Conservation (phyloP, 1,284 basidiomycete species). For the Fereydounia khargensis region DNA sequence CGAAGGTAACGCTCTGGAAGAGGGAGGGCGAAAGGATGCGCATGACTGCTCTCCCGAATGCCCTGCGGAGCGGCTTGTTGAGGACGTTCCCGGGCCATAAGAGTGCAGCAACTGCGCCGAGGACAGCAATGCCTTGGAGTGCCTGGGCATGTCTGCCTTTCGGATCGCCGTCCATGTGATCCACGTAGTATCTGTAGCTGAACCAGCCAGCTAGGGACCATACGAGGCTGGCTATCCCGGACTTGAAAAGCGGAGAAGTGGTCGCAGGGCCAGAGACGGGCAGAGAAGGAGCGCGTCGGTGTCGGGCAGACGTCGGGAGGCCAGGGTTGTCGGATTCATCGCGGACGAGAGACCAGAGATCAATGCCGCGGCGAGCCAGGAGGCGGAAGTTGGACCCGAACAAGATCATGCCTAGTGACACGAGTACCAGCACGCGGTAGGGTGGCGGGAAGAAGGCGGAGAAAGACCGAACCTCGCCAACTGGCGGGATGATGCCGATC, state of each 20-base stretch:
- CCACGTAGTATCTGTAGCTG: conserved; percentile 43
- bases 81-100: conserved; percentile 46
- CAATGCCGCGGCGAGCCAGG: conserved; percentile 38
- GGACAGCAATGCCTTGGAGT: conserved; percentile 41
- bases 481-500: no score
- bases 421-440: conserved; percentile 50
- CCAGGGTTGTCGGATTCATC: conserved; percentile 8
- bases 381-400: conserved; percentile 39
- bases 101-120: conserved; percentile 18
- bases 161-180: conserved; percentile 27
- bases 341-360: conserved; percentile 24
- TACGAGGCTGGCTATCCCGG: conserved; percentile 22
- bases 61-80: conserved; percentile 23
- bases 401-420: conserved; percentile 41
- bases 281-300: not conserved
- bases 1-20: conserved; percentile 72
- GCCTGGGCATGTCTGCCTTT: conserved; percentile 45
- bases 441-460: conserved; percentile 49
- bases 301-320: not conserved
- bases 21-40: conserved; percentile 72
- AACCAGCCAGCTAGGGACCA: conserved; percentile 47
- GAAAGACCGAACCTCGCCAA: conserved; percentile 24
- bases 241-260: conserved; percentile 9
- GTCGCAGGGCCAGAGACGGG: no score
- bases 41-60: conserved; percentile 58